phyloP scores from a whole-genome alignment of 2,329 filamentous ascomycete species.

The Rugonectria rugulosa region DNA sequence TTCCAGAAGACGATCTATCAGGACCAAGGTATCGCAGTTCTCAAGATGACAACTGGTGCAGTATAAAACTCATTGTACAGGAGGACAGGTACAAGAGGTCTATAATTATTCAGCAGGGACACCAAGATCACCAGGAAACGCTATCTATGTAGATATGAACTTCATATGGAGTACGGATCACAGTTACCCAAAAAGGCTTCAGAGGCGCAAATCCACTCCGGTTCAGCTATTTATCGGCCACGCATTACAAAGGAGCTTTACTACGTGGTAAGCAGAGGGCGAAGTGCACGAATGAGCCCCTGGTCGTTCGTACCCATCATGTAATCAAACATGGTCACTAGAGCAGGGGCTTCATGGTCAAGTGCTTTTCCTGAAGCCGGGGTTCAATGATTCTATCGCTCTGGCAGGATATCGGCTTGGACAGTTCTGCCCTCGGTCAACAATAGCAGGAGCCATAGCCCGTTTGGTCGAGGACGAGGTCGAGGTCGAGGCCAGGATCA shows the following conservation, averaged over 20 bases:
- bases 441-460: neutral
- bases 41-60: constrained; percentile 20
- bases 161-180: too few species aligned
- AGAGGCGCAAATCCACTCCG: too few species aligned
- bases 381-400: constrained; percentile 5
- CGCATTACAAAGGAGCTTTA: too few species aligned
- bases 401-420: constrained; percentile 12
- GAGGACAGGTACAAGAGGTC: neutral
- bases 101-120: too few species aligned
- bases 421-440: constrained; percentile 8
- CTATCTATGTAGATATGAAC: too few species aligned
- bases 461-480: neutral
- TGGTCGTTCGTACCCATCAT: neutral
- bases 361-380: constrained; percentile 7
- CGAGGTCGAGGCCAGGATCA: too few species aligned
- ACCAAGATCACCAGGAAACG: too few species aligned
- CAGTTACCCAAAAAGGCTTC: too few species aligned
- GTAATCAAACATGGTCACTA: constrained; percentile 5
- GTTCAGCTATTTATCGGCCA: too few species aligned
- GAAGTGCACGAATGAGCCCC: too few species aligned
- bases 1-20: too few species aligned
- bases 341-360: constrained; percentile 10
- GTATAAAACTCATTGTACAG: neutral
- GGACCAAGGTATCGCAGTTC: constrained; percentile 17
- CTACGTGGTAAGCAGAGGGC: too few species aligned